These are phyloP conservation scores for Aphanomyces euteiches DNA, from an alignment of 352 stramenopile genomes.

Conservation along the genomic window DNA sequence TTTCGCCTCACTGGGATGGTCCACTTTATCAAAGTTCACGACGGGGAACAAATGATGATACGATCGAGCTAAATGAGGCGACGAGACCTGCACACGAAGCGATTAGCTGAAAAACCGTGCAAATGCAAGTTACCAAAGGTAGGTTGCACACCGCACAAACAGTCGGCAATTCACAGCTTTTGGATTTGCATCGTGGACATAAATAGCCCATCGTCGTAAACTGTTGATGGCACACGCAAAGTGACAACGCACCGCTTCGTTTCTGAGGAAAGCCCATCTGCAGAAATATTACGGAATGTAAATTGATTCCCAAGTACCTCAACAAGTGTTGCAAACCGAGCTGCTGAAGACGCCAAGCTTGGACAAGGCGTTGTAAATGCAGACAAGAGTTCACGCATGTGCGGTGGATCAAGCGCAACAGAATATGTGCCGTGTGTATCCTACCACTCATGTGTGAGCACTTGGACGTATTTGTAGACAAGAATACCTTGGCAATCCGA, in stretches of 20 bases:
- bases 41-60: slow-evolving; percentile 99
- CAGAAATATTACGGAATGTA: background rate
- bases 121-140: slow-evolving; percentile 69
- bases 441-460: slow-evolving; percentile 38
- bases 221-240: slow-evolving; percentile 80
- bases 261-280: slow-evolving; percentile 79
- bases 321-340: slow-evolving; percentile 68
- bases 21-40: slow-evolving; percentile 82
- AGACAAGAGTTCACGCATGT: slow-evolving; percentile 90
- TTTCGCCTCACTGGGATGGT: slow-evolving; percentile 41
- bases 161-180: slow-evolving; percentile 92
- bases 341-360: slow-evolving; percentile 64
- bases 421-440: slow-evolving; percentile 91
- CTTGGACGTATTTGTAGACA: background rate
- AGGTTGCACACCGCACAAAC: slow-evolving; percentile 96
- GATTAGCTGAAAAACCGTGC: background rate
- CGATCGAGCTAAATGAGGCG: slow-evolving; percentile 94
- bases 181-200: slow-evolving; percentile 92
- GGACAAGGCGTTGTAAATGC: slow-evolving; percentile 93
- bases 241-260: slow-evolving; percentile 63
- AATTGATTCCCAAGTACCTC: slow-evolving; percentile 34
- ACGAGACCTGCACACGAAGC: slow-evolving; percentile 51
- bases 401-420: slow-evolving; percentile 90
- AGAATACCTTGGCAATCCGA: slow-evolving; percentile 48
- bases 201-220: slow-evolving; percentile 90